Evolutionary conservation across 148 eudicot species (phyloP).

Genomic region (Vaccinium corymbosum): DNA sequence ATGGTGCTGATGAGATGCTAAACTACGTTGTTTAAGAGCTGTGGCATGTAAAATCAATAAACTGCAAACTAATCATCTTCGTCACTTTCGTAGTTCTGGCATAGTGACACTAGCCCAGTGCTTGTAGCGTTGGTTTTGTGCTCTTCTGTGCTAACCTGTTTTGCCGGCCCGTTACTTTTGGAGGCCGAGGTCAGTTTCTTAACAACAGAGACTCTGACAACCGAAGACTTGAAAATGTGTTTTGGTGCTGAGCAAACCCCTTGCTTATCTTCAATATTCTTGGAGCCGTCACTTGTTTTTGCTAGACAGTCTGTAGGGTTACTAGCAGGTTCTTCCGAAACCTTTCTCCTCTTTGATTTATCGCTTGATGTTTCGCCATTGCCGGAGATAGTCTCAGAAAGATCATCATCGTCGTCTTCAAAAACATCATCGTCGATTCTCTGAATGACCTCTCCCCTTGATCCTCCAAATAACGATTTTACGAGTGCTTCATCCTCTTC

Average conservation of each 20-base stretch:
- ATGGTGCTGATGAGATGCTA: background rate
- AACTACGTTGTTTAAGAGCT: background rate
- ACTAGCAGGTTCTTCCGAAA: slow-evolving; percentile 24
- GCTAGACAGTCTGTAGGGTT: slow-evolving; percentile 52
- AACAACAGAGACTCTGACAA: slow-evolving; percentile 36
- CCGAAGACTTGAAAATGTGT: slow-evolving; percentile 32
- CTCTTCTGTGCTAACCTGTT: slow-evolving; percentile 17
- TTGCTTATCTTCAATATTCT: slow-evolving; percentile 26
- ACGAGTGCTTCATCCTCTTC: slow-evolving; percentile 92
- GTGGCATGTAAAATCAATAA: background rate
- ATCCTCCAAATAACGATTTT: slow-evolving; percentile 55
- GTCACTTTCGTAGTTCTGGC: slow-evolving; percentile 54
- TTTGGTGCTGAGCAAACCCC: slow-evolving; percentile 13
- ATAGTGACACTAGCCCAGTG: slow-evolving; percentile 48
- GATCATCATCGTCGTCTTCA: slow-evolving; percentile 63
- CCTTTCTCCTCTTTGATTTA: slow-evolving; percentile 42
- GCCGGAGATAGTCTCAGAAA: slow-evolving; percentile 17
- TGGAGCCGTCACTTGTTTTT: slow-evolving; percentile 29
- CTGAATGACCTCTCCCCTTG: slow-evolving; percentile 37
- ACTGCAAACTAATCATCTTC: slow-evolving; percentile 38
- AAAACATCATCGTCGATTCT: slow-evolving; percentile 70
- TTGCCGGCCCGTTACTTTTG: slow-evolving; percentile 14
- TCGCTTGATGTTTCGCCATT: slow-evolving; percentile 29
- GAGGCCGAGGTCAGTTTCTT: slow-evolving; percentile 32
- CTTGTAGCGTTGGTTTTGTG: slow-evolving; percentile 13